Percentiles rank a stretch among this genome's conserved stretches.
Evolutionary conservation across 2,329 filamentous ascomycete genomes (phyloP).

Genomic region (Talaromyces funiculosus): DNA sequence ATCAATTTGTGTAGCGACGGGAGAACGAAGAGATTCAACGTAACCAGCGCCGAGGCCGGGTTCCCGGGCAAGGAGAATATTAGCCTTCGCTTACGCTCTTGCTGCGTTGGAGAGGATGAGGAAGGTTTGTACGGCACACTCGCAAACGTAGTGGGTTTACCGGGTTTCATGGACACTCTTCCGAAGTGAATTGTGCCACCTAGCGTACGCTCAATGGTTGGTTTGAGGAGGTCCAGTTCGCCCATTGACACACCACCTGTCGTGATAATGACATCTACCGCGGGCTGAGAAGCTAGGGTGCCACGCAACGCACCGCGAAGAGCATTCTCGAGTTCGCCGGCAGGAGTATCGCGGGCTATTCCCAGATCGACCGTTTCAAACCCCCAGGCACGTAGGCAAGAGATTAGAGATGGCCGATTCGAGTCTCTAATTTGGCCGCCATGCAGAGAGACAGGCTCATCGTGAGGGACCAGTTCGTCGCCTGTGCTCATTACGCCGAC

Average conservation of each 20-base stretch:
- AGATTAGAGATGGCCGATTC: conserved; percentile 81
- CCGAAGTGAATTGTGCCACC: conserved; percentile 95
- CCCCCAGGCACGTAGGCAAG: conserved; percentile 66
- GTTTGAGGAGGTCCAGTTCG: conserved; percentile 92
- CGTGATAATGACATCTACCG: conserved; percentile 77
- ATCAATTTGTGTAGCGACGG: conserved; percentile 74
- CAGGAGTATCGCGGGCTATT: conserved; percentile 57
- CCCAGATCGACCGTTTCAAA: conserved; percentile 80
- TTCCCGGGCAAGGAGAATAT: conserved; percentile 93
- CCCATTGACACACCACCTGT: conserved; percentile 97
- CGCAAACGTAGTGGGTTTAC: conserved; percentile 95
- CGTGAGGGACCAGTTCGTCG: conserved; percentile 81
- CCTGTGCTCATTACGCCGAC: conserved; percentile 89
- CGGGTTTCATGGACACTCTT: conserved; percentile 94
- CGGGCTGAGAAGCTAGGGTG: conserved; percentile 29
- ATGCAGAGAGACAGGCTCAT: conserved; percentile 54
- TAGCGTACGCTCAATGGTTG: conserved; percentile 83
- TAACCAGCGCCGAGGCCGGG: conserved; percentile 86
- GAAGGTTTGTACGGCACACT: conserved; percentile 64
- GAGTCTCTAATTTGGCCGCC: conserved; percentile 89
- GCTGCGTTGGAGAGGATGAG: conserved; percentile 30
- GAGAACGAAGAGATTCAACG: conserved; percentile 88
- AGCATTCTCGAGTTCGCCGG: conserved; percentile 67
- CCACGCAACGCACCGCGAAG: conserved; percentile 67
- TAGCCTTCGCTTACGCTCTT: conserved; percentile 57